phyloP scores from a whole-genome alignment of 2,329 filamentous ascomycete genomes.

The Pseudogymnoascus sp. region DNA sequence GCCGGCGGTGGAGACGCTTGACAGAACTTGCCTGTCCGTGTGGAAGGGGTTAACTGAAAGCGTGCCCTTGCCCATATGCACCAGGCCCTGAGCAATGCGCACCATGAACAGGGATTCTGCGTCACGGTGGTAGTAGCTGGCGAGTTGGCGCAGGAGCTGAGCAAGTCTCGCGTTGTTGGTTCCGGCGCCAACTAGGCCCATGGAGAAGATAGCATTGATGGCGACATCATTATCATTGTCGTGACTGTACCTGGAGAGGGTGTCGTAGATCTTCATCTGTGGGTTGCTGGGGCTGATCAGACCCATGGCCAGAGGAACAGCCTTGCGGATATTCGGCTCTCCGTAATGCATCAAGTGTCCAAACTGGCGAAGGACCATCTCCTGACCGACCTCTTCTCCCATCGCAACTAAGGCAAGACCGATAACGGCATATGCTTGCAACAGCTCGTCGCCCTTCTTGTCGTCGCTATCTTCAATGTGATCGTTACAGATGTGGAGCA shows the following conservation, averaged over 20 bases:
- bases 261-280: slow-evolving; percentile 99
- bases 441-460: slow-evolving; percentile 89
- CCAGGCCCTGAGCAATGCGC: slow-evolving; percentile 88
- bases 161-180: slow-evolving; percentile 97
- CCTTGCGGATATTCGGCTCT: slow-evolving; percentile 91
- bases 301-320: slow-evolving; percentile 92
- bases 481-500: slow-evolving; percentile 96
- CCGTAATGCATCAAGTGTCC: slow-evolving; percentile 99
- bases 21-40: slow-evolving; percentile 92
- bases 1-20: slow-evolving; percentile 80
- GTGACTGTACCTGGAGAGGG: slow-evolving; percentile 92
- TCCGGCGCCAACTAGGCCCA: slow-evolving; percentile 92
- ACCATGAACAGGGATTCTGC: slow-evolving; percentile 98
- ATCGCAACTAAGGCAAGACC: slow-evolving; percentile 92
- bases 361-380: slow-evolving; percentile 97
- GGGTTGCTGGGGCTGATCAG: slow-evolving; percentile 95
- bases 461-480: slow-evolving; percentile 91
- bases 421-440: slow-evolving; percentile 92
- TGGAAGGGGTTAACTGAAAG: slow-evolving; percentile 97
- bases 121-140: slow-evolving; percentile 96
- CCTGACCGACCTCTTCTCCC: slow-evolving; percentile 96
- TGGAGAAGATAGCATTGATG: slow-evolving; percentile 97
- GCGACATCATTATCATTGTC: slow-evolving; percentile 98
- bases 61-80: slow-evolving; percentile 99
- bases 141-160: slow-evolving; percentile 86